A percentile compares a stretch with the other conserved stretches of the same genome.
Conservation (phyloP, 2,329 filamentous ascomycete genomes). For the Colletotrichum tamarilloi region DNA sequence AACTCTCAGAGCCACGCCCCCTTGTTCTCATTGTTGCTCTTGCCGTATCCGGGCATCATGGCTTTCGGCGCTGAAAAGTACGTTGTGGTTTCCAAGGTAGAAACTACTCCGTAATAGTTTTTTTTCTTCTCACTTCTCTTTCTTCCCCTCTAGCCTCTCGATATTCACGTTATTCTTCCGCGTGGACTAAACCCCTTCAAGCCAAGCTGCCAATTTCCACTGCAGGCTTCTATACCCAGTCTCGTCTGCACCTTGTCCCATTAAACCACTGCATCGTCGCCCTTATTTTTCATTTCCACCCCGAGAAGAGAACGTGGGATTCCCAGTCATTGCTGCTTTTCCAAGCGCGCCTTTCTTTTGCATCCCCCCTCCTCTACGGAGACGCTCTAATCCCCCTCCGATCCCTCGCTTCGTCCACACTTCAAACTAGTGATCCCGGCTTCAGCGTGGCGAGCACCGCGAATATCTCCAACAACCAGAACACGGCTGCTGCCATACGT, state of each 20-base stretch:
- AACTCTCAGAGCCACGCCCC: not conserved
- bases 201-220: conserved; percentile 19
- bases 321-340: conserved; percentile 12
- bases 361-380: not conserved
- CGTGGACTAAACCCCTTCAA: conserved; percentile 8
- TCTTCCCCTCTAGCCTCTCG: not conserved
- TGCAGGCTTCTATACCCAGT: not conserved
- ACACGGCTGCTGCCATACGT: not conserved
- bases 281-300: conserved; percentile 26
- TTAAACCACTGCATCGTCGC: conserved; percentile 28
- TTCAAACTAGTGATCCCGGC: not conserved
- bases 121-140: not conserved
- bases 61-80: conserved; percentile 13
- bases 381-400: not conserved
- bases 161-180: not conserved
- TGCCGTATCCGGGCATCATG: conserved; percentile 29
- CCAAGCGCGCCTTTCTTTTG: conserved; percentile 26
- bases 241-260: conserved; percentile 7
- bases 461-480: not conserved
- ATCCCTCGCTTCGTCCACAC: not conserved
- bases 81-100: not conserved
- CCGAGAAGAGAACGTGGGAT: not conserved
- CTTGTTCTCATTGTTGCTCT: not conserved
- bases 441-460: conserved; percentile 1
- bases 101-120: not conserved